Conservation (phyloP, 2,329 filamentous ascomycete genomes). For the Epicoccum sorghinum region DNA sequence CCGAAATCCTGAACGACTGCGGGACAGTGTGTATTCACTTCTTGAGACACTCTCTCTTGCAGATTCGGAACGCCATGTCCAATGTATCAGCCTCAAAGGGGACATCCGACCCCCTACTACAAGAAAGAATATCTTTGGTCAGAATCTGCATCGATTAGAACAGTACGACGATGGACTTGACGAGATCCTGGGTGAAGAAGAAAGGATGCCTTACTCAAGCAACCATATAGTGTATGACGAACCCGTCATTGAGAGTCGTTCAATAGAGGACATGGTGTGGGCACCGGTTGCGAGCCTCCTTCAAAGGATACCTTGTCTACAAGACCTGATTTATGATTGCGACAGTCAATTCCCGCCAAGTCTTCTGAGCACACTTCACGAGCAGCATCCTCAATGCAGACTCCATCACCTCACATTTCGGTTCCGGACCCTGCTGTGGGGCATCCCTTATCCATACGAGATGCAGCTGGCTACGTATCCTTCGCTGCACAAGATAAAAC, state of each 20-base stretch:
- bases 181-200: conserved; percentile 23
- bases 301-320: conserved; percentile 15
- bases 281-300: conserved; percentile 24
- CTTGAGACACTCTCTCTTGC: conserved; percentile 19
- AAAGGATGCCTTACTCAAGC: neutral
- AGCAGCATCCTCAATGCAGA: conserved; percentile 23
- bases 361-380: conserved; percentile 20
- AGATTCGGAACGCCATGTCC: conserved; percentile 23
- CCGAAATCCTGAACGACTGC: conserved; percentile 15
- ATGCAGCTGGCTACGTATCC: conserved; percentile 31
- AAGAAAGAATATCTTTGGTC: neutral
- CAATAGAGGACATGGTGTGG: conserved; percentile 28
- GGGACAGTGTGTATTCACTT: conserved; percentile 17
- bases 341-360: conserved; percentile 27
- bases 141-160: neutral
- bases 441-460: conserved; percentile 27
- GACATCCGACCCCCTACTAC: conserved; percentile 10
- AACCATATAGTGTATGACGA: conserved; percentile 25
- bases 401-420: conserved; percentile 28
- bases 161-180: conserved; percentile 10
- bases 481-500: conserved; percentile 22
- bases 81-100: conserved; percentile 25
- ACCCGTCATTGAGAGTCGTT: conserved; percentile 22
- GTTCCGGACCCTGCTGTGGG: conserved; percentile 28
- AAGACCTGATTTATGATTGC: conserved; percentile 29